phyloP scores from a whole-genome alignment of 1,284 basidiomycete genomes.

The Xanthoconium separans region DNA sequence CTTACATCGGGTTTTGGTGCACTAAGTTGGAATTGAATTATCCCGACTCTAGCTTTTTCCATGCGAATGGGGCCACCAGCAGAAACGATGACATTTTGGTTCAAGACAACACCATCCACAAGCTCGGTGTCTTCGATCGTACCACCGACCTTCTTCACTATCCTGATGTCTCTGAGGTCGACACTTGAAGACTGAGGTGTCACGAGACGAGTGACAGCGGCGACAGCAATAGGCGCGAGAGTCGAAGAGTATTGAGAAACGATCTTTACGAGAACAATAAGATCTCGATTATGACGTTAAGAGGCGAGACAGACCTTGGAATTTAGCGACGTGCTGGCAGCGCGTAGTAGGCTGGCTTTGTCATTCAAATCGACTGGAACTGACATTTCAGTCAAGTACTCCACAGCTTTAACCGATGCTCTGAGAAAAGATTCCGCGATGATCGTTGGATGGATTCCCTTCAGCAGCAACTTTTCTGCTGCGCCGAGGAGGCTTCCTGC shows the following conservation, averaged over 20 bases:
- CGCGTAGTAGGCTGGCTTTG: constrained; percentile 82
- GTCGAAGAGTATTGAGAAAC: constrained; percentile 99
- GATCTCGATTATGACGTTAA: background rate
- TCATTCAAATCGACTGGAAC: constrained; percentile 93
- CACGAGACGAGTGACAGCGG: constrained; percentile 90
- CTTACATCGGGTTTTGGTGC: constrained; percentile 97
- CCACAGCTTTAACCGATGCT: constrained; percentile 91
- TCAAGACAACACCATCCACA: constrained; percentile 93
- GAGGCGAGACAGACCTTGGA: constrained; percentile 69
- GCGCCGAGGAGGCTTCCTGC: constrained; percentile 92
- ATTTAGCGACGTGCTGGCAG: constrained; percentile 94
- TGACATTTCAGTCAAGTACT: constrained; percentile 92
- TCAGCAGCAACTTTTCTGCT: constrained; percentile 95
- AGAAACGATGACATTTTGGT: constrained; percentile 90
- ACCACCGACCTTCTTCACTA: constrained; percentile 98
- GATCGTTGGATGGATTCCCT: constrained; percentile 98
- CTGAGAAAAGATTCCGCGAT: constrained; percentile 96
- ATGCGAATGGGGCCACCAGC: constrained; percentile 94
- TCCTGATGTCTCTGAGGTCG: constrained; percentile 92
- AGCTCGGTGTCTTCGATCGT: constrained; percentile 99
- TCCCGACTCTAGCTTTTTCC: constrained; percentile 98
- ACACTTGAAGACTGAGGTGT: constrained; percentile 89
- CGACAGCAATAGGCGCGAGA: constrained; percentile 95
- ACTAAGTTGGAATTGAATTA: constrained; percentile 98
- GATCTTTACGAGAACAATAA: constrained; percentile 56